Evolutionary conservation across 768 basidiomycete species (phyloP), one percentile per base, ranked within the genome.

Genomic region (Sutorius australiensis): DNA sequence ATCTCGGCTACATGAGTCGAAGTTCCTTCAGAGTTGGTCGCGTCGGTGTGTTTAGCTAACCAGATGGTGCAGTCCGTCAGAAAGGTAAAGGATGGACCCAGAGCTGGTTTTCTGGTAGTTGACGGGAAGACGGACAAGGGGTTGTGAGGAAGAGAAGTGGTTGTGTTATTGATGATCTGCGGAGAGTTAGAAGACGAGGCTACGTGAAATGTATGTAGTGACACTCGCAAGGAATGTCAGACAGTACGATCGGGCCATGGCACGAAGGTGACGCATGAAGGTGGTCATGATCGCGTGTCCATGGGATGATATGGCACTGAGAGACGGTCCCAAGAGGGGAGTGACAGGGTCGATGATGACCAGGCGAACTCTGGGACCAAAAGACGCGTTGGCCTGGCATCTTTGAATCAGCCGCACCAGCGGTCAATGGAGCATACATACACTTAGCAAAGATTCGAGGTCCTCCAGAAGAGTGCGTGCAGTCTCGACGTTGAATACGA

Each of bases 21-120:
- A 36, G 51, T 54, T 42, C 56, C 63, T 24, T 70, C 65, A 13
- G 44, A 31, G 3, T 47, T 56, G 19, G 47, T 30, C 7, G 30
- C 17, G 31, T 56, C 60, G 10, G 57, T 50, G 3, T 56, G 59
- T 31, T 59, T 68, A 10, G 78, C 73, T 10, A 89, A 72, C 88
- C 88, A 91, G n/a, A 92, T 58, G 0, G 85, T 87, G 14, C 80
- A 81, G 60, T 91, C 89, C 2, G 82, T 80, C 65, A 89, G 68
- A 66, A 80, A 87, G 7, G 83, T 73, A 55, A 91, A 92, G 1
- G 87, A 84, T 1, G 88, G 83, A 0, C 89, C 89, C 13, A 92
- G 73, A 1, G 87, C 86, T 5, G 88, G 87, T 61, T 87, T 89
- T 51, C 80, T 74, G 8, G 65, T 70, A 1, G 68, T 71, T 5